Evolutionary conservation across 345 rosid genomes (phyloP), one percentile per base, ranked within the genome.

Genomic region (Gossypium longicalyx): DNA sequence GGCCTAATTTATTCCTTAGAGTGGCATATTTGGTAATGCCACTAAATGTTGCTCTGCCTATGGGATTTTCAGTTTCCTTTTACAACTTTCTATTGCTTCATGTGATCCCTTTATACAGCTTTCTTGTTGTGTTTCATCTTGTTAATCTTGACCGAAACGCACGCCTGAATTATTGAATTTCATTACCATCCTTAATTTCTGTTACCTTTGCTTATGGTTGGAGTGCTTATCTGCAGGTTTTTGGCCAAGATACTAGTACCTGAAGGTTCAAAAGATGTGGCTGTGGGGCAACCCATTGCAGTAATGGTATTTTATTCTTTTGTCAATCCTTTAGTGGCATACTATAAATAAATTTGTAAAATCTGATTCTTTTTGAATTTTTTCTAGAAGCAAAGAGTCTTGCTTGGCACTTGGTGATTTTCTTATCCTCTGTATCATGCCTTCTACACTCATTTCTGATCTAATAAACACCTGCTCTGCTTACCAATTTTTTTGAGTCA

Each of bases 181-280:
- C 57, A 58, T 23, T 41, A 29, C 23, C 9, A 70, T 71, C 67
- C 64, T 25, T 10, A 4, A 38, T 11, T 64, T 47, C 49, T 68
- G 72, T 72, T 68, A 2, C 34, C 12, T 22, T 20, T 51, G 44
- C 72, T 58, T 52, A 62, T 75, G 43, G 48, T 70, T 74, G 72
- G 70, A 69, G 63, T 61, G 12, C 74, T 49, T 77, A 77, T 60
- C 67, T 85, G 79, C 87, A 94, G 97, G 81, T 94, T 76, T 87
- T 80, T 94, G 87, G 98, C 97, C 56, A 94, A 91, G 88, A 87
- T 92, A 75, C 71, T 94, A 77, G 87, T 83, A 54, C 87, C 93
- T 65, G 97, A 92, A 74, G 98, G 98, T 78, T 83, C 98, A 56
- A 94, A 92, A 84, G 97, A 94, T 81, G 88, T 89, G 63, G 87